Percentiles rank a stretch among this genome's conserved stretches.
These are phyloP conservation scores for Corynespora cassiicola DNA, from an alignment of 2,329 filamentous ascomycete species.

Conservation along the genomic window DNA sequence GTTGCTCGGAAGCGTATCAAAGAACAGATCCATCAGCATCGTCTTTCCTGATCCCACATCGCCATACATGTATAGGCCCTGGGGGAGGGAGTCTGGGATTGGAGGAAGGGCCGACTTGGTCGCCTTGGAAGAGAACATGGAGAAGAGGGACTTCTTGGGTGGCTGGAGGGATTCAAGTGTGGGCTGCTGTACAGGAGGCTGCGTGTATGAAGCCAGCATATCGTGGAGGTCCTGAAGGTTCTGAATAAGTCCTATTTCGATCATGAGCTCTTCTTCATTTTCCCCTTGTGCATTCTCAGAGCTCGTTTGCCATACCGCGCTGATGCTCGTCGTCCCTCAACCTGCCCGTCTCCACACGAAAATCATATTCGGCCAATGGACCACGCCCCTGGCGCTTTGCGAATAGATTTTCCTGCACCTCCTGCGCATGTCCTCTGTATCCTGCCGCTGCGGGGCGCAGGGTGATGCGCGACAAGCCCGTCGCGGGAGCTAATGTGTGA, in stretches of 20 bases:
- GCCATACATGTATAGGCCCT: slow-evolving; percentile 92
- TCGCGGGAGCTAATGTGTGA: slow-evolving; percentile 8
- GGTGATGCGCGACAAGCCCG: slow-evolving; percentile 9
- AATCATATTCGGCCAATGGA: slow-evolving; percentile 87
- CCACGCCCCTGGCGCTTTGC: slow-evolving; percentile 53
- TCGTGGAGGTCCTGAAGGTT: slow-evolving; percentile 88
- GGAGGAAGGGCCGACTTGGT: slow-evolving; percentile 48
- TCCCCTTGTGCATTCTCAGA: too few relatives aligned
- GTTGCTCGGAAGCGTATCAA: slow-evolving; percentile 83
- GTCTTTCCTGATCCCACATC: slow-evolving; percentile 98
- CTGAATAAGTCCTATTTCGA: slow-evolving; percentile 76
- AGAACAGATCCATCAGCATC: slow-evolving; percentile 99
- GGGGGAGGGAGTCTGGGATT: slow-evolving; percentile 78
- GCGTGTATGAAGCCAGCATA: slow-evolving; percentile 75
- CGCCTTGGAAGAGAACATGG: slow-evolving; percentile 64
- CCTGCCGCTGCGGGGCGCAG: slow-evolving; percentile 13
- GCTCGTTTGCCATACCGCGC: slow-evolving; percentile 66
- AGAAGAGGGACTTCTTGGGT: slow-evolving; percentile 62
- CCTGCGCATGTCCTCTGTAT: slow-evolving; percentile 37
- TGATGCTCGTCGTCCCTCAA: slow-evolving; percentile 91
- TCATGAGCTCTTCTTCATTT: slow-evolving; percentile 8
- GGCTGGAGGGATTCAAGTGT: slow-evolving; percentile 72
- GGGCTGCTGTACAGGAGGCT: slow-evolving; percentile 78
- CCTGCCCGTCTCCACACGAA: slow-evolving; percentile 74
- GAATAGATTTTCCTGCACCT: slow-evolving; percentile 27